phyloP scores from a whole-genome alignment of 352 stramenopile species.

The Phytophthora crassamura region DNA sequence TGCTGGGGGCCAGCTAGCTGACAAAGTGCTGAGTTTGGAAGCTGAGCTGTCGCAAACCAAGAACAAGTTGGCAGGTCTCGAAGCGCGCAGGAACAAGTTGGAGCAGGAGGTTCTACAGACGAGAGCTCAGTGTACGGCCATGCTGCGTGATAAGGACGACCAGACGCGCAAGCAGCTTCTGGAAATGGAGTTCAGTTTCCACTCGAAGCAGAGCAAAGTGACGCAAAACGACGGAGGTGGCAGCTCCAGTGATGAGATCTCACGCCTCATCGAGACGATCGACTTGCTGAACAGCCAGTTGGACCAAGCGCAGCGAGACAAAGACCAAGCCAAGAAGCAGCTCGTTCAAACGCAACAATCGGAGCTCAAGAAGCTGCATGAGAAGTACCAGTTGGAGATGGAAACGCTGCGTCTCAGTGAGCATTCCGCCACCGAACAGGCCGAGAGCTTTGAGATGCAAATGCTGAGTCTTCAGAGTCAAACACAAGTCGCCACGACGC shows the following conservation, averaged over 20 bases:
- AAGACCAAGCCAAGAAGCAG: constrained; percentile 49
- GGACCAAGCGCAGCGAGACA: constrained; percentile 49
- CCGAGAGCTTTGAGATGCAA: constrained; percentile 51
- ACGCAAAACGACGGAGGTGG: constrained; percentile 12
- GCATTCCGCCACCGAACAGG: constrained; percentile 65
- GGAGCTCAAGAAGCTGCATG: constrained; percentile 69
- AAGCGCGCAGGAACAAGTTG: constrained; percentile 45
- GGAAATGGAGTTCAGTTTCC: constrained; percentile 51
- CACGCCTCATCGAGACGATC: constrained; percentile 76
- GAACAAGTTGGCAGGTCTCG: constrained; percentile 31
- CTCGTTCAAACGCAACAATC: constrained; percentile 47
- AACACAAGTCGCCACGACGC: constrained; percentile 52
- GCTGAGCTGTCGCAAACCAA: constrained; percentile 38
- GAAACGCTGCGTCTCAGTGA: constrained; percentile 68
- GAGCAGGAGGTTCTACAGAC: constrained; percentile 57
- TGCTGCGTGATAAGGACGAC: constrained; percentile 67
- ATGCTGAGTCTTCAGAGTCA: constrained; percentile 63
- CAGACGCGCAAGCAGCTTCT: constrained; percentile 59
- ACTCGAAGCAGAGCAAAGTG: constrained; percentile 47
- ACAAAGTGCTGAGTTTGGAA: constrained; percentile 28
- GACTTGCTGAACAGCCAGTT: constrained; percentile 69
- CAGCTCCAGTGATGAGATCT: constrained; percentile 46
- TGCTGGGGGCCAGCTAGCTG: constrained; percentile 1
- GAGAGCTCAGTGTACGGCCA: constrained; percentile 41
- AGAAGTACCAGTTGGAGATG: constrained; percentile 73